Percentiles rank a stretch among this genome's conserved stretches.
phyloP scores from a whole-genome alignment of 2,329 filamentous ascomycete species.

The Beauveria asiatica region DNA sequence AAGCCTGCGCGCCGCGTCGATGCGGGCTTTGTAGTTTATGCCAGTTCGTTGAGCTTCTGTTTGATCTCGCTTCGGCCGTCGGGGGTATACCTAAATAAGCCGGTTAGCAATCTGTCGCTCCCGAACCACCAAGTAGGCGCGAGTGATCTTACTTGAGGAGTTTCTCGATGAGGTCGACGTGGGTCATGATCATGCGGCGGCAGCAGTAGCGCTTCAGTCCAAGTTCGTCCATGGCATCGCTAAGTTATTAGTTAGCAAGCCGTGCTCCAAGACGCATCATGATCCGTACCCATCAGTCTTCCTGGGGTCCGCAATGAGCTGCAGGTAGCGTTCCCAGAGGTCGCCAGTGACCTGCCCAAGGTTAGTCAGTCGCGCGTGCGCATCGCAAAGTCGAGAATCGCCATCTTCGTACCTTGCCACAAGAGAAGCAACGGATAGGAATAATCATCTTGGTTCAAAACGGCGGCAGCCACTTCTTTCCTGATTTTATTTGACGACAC shows the following conservation, averaged over 20 bases:
- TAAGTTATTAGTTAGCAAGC: slow-evolving; percentile 32
- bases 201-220: slow-evolving; percentile 96
- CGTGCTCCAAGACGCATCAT: neutral
- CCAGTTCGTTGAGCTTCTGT: slow-evolving; percentile 12
- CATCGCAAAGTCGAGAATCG: slow-evolving; percentile 5
- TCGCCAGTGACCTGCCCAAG: slow-evolving; percentile 76
- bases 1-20: neutral
- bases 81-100: slow-evolving; percentile 45
- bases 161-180: slow-evolving; percentile 98
- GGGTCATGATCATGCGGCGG: slow-evolving; percentile 98
- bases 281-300: slow-evolving; percentile 61
- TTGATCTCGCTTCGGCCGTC: slow-evolving; percentile 37
- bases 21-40: neutral
- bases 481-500: neutral
- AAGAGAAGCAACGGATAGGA: slow-evolving; percentile 96
- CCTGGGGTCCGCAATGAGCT: slow-evolving; percentile 67
- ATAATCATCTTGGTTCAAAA: slow-evolving; percentile 76
- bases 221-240: slow-evolving; percentile 92
- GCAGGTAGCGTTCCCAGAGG: slow-evolving; percentile 92
- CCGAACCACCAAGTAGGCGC: neutral
- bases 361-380: slow-evolving; percentile 23
- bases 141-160: slow-evolving; percentile 65
- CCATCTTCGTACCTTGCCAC: slow-evolving; percentile 70
- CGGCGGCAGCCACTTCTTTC: neutral
- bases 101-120: neutral